Evolutionary conservation across 1,284 basidiomycete genomes (phyloP), one percentile per base, ranked within the genome.

Genomic region (Termitomyces sp.): DNA sequence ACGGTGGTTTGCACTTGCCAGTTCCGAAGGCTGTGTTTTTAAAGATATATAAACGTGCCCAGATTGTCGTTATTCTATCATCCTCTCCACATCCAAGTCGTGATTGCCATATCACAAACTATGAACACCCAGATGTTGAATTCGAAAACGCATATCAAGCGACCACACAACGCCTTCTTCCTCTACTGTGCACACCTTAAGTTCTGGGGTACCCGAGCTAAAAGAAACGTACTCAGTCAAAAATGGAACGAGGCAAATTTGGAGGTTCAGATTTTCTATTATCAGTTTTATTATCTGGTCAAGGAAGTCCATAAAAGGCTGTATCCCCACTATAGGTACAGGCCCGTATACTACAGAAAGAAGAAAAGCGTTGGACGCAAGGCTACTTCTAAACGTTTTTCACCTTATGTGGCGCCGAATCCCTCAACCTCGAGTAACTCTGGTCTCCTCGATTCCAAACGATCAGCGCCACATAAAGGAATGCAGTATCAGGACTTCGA

Each of bases 211-310:
- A 36, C 5, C 6, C 15, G 15, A 1, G 10, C 6, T 33, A 19
- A 2, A 31, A 12, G 30, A 7, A 12, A 12, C 12, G 6, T 7
- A 15, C 34, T 36, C 34, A 4, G 34, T 36, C 1, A n/a, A 36
- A n/a, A 6, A n/a, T 36, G 34, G 34, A 36, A n/a, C 1, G 0
- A 2, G 1, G 15, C 15, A n/a, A 5, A n/a, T n/a, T 0, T 1
- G 2, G 3, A 24, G 1, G 15, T 26, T n/a, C 19, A 3, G 10
- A 1, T 4, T 15, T 36, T 9, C 19, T 48, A 36, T 8, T 36
- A 36, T 36, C 7, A 28, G 3, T 9, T 48, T 2, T 8, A 9
- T 5, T 1, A 21, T 15, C 5, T 12, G 28, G 13, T 34, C 19
- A 26, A 17, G 15, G 9, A 36, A 7, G 8, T 36, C 15, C 33